Conservation (phyloP, 176 grass and related monocot species). For the Rhynchospora tenuis region DNA sequence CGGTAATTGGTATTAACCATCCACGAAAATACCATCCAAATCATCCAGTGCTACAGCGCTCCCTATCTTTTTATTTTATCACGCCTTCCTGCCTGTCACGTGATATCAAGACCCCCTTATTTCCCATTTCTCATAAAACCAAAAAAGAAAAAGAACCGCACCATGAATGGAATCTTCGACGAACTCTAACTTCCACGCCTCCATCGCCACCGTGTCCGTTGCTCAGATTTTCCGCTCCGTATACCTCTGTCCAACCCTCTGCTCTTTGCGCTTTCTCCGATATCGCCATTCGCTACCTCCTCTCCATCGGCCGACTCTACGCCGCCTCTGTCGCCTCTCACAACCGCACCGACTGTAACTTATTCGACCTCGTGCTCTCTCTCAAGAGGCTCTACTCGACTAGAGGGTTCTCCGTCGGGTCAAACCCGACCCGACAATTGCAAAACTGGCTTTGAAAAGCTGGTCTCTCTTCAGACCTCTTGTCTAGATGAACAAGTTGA, state of each 20-base stretch:
- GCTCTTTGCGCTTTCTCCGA: slow-evolving; percentile 40
- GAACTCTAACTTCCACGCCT: slow-evolving; percentile 2
- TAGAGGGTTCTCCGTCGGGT: slow-evolving; percentile 34
- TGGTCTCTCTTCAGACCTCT: too few species aligned
- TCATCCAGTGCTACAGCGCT: too few species aligned
- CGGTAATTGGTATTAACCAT: too few species aligned
- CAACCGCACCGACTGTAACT: slow-evolving; percentile 45
- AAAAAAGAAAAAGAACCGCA: not conserved
- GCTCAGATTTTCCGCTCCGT: slow-evolving; percentile 44
- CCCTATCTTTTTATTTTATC: too few species aligned
- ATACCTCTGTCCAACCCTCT: slow-evolving; percentile 25
- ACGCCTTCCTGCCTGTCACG: too few species aligned
- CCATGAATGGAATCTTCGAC: slow-evolving; percentile 26
- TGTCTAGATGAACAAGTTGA: too few species aligned
- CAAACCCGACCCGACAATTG: slow-evolving; percentile 29
- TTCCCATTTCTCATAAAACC: too few species aligned
- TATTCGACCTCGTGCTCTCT: slow-evolving; percentile 40
- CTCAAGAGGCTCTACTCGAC: slow-evolving; percentile 33
- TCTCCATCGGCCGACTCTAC: slow-evolving; percentile 32
- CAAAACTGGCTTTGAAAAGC: too few species aligned
- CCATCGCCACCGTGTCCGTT: slow-evolving; percentile 26
- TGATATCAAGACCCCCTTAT: too few species aligned
- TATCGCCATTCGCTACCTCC: slow-evolving; percentile 34
- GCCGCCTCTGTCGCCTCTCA: slow-evolving; percentile 30
- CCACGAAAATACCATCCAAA: too few species aligned